Base-by-base conservation (phyloP, 441 rosid species). In the Erodium texanum region DNA sequence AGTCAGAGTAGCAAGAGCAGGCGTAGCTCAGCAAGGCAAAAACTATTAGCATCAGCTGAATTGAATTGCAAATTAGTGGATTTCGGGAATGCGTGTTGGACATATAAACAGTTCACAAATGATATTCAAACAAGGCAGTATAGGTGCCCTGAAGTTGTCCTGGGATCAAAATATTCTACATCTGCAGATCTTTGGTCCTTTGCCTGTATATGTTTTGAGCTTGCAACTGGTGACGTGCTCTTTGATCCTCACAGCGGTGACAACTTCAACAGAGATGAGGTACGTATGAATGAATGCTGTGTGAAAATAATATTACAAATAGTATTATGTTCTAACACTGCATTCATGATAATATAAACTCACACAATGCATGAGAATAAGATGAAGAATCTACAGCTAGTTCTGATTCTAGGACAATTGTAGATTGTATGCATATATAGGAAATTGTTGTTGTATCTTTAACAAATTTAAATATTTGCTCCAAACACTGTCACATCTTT, bases 21-120 rank as follows among this genome's bases (percentile, higher is more conserved):
- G 68, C 82, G 87, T 34, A 75, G 70, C 66, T 74, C 84, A 43
- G 73, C 88, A 11, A 77, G 85, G 82, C 71, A 86, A 69, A 84
- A 81, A 65, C 71, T 83, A 10, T 68, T 88, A 43, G 84, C 72
- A 7, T 82, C 74, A 66, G 82, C 76, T 68, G 88, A 86, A 67
- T 73, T 79, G 16, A 81, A 82, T 66, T 88, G 90, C 70, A 88
- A 88, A 76, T 75, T 88, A 45, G 90, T 88, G 32, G 93, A 88
- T 73, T 88, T 88, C 65, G 93, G 93, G 68, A 88, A 84, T 80
- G 90, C 93, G 66, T 88, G 90, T 68, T 88, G 93, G 93, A 88
- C 89, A 3, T 81, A 86, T 69, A 86, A 88, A 72, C 90, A 88
- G 68, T 86, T 88, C 65, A 88, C 90, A 38, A 86, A 82, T 73